These are phyloP conservation scores for Aureobasidium sp. DNA, from an alignment of 2,329 filamentous ascomycete species.

Conservation along the genomic window DNA sequence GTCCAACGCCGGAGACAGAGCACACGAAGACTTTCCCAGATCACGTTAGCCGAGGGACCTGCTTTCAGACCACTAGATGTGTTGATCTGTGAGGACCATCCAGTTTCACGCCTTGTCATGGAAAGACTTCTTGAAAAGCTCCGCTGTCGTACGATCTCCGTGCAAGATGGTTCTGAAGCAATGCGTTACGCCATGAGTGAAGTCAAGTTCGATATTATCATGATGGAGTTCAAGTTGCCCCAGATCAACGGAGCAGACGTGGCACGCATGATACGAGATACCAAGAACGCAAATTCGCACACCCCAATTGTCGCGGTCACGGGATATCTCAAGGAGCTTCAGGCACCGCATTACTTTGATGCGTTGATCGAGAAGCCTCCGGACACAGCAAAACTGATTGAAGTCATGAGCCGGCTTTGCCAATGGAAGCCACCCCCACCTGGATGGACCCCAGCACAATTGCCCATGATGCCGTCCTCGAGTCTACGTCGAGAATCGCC, in stretches of 20 bases:
- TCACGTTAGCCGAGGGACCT: conserved; percentile 75
- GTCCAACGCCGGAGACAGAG: conserved; percentile 93
- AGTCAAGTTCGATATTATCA: conserved; percentile 97
- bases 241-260: conserved; percentile 94
- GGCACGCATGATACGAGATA: conserved; percentile 94
- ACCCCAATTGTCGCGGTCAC: conserved; percentile 96
- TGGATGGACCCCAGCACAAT: conserved; percentile 40
- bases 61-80: conserved; percentile 87
- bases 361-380: conserved; percentile 94
- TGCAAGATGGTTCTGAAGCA: conserved; percentile 82
- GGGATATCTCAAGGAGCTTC: conserved; percentile 93
- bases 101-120: conserved; percentile 97
- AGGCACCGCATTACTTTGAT: conserved; percentile 92
- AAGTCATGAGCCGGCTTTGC: conserved; percentile 79
- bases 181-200: conserved; percentile 91
- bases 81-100: conserved; percentile 94
- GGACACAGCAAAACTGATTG: conserved; percentile 80
- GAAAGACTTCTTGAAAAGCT: conserved; percentile 93
- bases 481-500: conserved; percentile 56
- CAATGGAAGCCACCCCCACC: conserved; percentile 81
- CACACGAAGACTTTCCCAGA: conserved; percentile 86
- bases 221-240: conserved; percentile 93
- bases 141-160: conserved; percentile 86
- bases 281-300: conserved; percentile 86
- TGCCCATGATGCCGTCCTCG: conserved; percentile 47